Base-by-base conservation (phyloP, 1,284 basidiomycete genomes). In the Peniophora sp. region DNA sequence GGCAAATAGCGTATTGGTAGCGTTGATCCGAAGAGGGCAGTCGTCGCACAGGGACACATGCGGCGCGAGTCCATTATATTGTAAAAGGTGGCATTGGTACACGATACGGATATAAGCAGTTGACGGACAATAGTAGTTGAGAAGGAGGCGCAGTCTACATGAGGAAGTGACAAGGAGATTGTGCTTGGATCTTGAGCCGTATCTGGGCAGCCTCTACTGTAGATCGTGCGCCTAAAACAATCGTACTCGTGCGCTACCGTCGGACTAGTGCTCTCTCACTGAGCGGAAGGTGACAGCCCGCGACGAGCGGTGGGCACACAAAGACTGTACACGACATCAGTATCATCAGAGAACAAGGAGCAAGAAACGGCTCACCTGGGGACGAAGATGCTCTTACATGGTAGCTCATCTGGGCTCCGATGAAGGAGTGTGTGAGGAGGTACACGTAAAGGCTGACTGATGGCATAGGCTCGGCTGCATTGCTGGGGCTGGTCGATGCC, bases 401-500 rank as follows among this genome's bases (percentile, higher is more conserved):
- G 64, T 98, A 99, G 72, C 99, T 99, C 60, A 89, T 90, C 69
- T 92, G 89, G 17, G 95, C 93, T 70, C 99, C 97, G 62, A 98
- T 98, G 68, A 98, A 99, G 3, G 94, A 97, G 68, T 99, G 99
- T 0, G 97, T 99, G 73, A 99, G 83, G 57, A 99, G 71, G 77
- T 99, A 99, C 68, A 96, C 91, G 2, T 91, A 88, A 24, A 95
- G 74, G 60, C 99, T 91, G 66, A 99, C 92, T 89, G 85, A 57
- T 87, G 78, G 68, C 97, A 99, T 44, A 76, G 77, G 92, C 94
- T 97, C 1, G 85, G 80, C 45, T n/a, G 72, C 68, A 53, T 74
- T 68, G 6, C 62, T 64, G 22, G 57, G 55, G 24, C 58, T 60
- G n/a, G 62, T 54, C 20, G 60, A 60, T 15, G 65, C 62, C 1